Evolutionary conservation across 345 rosid species (phyloP).

Genomic region (Citrus reticulata): DNA sequence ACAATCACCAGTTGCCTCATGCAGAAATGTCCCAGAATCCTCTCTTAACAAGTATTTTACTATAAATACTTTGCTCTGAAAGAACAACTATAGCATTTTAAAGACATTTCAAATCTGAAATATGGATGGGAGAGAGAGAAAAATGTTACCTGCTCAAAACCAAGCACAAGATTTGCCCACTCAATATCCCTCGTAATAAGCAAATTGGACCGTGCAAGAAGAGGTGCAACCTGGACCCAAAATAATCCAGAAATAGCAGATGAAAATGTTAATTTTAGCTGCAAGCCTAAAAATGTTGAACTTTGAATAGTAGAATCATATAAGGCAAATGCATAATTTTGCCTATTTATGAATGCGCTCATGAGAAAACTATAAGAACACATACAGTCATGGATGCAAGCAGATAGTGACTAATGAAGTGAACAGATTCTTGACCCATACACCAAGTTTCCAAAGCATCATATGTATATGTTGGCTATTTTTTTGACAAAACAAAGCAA

Average conservation of each 20-base stretch:
- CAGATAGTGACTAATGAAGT: neutral
- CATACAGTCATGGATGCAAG: neutral
- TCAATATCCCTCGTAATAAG: constrained; percentile 94
- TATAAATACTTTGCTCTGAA: neutral
- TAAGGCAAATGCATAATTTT: neutral
- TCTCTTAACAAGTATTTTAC: neutral
- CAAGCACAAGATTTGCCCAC: constrained; percentile 96
- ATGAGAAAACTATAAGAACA: neutral
- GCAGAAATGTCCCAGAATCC: neutral
- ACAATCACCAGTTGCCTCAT: neutral
- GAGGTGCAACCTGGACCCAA: constrained; percentile 66
- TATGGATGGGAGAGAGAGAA: neutral
- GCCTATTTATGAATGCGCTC: neutral
- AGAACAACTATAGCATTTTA: neutral
- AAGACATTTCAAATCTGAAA: neutral
- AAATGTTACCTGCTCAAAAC: constrained; percentile 79
- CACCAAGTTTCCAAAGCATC: neutral
- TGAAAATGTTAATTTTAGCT: neutral
- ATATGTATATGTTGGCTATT: neutral
- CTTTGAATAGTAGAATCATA: neutral
- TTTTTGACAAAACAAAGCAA: neutral
- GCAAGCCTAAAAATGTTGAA: neutral
- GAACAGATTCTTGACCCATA: neutral
- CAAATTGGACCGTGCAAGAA: constrained; percentile 93
- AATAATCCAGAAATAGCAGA: constrained; percentile 9